A percentile compares a stretch with the other conserved stretches of the same genome.
Conservation (phyloP, 139 green algal species). For the Closterium sp. region DNA sequence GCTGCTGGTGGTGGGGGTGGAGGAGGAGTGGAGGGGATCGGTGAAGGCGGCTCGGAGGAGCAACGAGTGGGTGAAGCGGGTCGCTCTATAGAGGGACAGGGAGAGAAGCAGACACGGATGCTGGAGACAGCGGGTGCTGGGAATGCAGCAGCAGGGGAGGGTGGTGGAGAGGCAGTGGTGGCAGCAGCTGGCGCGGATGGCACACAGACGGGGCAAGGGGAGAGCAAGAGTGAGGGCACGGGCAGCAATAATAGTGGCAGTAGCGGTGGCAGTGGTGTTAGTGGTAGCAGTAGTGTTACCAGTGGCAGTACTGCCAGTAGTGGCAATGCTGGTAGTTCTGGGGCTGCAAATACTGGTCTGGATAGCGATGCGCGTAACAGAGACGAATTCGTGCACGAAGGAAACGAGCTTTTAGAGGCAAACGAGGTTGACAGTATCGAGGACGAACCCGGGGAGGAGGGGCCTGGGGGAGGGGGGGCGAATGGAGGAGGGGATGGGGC, state of each 20-base stretch:
- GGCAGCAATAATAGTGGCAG: not conserved
- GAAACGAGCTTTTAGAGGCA: slow-evolving; percentile 15
- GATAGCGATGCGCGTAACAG: slow-evolving; percentile 24
- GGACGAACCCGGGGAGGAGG: not conserved
- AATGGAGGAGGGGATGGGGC: not conserved
- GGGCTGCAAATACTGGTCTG: not conserved
- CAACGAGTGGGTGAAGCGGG: not conserved
- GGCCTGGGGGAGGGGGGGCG: not conserved
- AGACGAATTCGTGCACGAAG: slow-evolving; percentile 26
- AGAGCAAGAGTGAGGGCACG: not conserved
- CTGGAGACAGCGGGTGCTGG: not conserved
- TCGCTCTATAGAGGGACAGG: not conserved
- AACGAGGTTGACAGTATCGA: not conserved
- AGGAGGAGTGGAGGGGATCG: too few species aligned
- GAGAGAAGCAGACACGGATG: not conserved
- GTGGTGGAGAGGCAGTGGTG: not conserved
- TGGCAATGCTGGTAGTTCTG: not conserved
- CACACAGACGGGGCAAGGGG: too few species aligned
- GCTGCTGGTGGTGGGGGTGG: not conserved
- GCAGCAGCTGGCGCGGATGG: not conserved
- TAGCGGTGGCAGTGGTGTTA: not conserved
- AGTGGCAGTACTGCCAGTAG: not conserved
- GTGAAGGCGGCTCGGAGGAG: not conserved
- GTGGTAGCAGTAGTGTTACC: too few species aligned
- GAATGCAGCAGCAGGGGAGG: not conserved